Percentiles rank a stretch among this genome's conserved stretches.
These are phyloP conservation scores for Blattamonas nauphoetae DNA, from an alignment of 78 protist genomes.

Conservation along the genomic window DNA sequence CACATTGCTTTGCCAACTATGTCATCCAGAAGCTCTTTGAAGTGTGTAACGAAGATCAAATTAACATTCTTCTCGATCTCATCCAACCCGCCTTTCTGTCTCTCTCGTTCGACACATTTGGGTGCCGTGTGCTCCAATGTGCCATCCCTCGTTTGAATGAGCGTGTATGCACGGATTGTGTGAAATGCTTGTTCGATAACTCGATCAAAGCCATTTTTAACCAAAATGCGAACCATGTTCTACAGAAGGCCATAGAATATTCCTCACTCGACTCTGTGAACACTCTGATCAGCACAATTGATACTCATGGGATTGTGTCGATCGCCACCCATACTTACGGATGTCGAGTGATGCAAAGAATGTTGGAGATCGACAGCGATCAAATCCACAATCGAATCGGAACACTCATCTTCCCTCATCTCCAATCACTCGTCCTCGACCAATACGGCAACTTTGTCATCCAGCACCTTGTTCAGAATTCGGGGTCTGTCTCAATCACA, in stretches of 20 bases:
- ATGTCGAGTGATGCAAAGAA: conserved; percentile 24
- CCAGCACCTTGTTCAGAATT: conserved; percentile 3
- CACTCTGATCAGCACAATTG: background rate
- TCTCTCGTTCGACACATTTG: background rate
- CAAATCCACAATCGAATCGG: background rate
- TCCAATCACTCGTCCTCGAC: background rate
- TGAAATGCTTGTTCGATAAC: background rate
- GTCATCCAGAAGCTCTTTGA: conserved; percentile 24
- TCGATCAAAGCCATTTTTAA: background rate
- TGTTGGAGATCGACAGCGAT: background rate
- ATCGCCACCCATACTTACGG: conserved; percentile 33
- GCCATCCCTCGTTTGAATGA: background rate
- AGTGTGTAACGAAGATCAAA: background rate
- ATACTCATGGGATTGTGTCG: background rate
- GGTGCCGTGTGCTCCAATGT: conserved; percentile 12
- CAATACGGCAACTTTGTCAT: conserved; percentile 31
- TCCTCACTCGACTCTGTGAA: background rate
- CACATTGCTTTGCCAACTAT: conserved; percentile 24
- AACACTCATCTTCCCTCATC: background rate
- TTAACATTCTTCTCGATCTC: background rate
- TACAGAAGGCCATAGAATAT: conserved; percentile 14
- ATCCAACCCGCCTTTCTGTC: background rate
- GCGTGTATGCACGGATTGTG: background rate
- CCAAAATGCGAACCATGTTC: conserved; percentile 33
- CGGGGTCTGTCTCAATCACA: background rate